Evolutionary conservation across 2,329 filamentous ascomycete species (phyloP), one percentile per base, ranked within the genome.

Genomic region (Verticillium alfalfae): DNA sequence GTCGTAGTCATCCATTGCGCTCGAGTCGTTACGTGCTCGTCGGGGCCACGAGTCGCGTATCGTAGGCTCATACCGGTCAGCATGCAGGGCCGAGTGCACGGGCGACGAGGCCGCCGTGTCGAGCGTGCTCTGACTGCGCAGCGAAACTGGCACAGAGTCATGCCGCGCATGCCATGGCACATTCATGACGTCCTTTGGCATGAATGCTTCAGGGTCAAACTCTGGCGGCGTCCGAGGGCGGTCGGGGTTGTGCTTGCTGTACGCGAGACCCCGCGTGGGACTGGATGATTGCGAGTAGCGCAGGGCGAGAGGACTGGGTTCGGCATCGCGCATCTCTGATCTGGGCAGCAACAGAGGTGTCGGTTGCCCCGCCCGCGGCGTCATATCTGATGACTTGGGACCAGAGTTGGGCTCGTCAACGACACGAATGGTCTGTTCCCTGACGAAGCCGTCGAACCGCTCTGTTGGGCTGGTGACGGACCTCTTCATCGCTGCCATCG

Each of bases 111-210:
- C 69, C 0, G 70, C 63, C 0, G 76, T 74, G 12, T 74, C 74
- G 2, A 75, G 57, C 1, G 74, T 76, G 31, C 69, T 73, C 45
- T 71, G 71, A 67, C 74, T 77, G 55, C 67, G 70, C 18, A 72
- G 54, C 1, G 75, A 78, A 55, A 69, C 67, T 0, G 75, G 73
- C 1, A 72, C 70, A 18, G 72, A 74, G 26, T 70, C 70, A 18
- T 66, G 67, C 13, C 70, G 68, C 3, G 64, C 66, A 54, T 71
- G 68, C 73, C 72, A 76, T 0, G 72, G 61, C 0, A 70, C 58
- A 60, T 75, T 67, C 6, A 73, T 73, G n/a, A 72, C 70, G 57
- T 75, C 71, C 9, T 69, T 69, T 2, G 71, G 67, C 6, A 64
- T 39, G 49, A 71, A 69, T 2, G 57, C 9, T 4, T 68, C 62